These are phyloP conservation scores for Trichoderma virens DNA, from an alignment of 495 filamentous ascomycete genomes.

Conservation along the genomic window DNA sequence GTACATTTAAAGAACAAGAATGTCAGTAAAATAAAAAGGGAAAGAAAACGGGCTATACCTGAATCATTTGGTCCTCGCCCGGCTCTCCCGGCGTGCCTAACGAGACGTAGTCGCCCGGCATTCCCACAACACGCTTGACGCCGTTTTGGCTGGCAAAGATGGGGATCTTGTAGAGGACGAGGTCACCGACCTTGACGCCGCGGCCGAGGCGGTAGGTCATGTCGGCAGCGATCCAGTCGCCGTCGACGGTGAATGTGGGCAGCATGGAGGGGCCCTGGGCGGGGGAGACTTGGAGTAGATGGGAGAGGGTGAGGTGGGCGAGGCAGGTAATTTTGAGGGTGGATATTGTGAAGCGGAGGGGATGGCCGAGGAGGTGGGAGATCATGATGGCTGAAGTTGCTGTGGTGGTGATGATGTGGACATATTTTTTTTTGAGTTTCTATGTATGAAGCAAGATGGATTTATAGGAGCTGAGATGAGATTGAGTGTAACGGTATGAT, in stretches of 20 bases:
- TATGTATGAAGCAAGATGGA: too few relatives aligned
- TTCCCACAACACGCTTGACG: constrained; percentile 75
- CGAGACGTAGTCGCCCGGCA: constrained; percentile 87
- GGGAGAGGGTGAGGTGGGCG: constrained; percentile 51
- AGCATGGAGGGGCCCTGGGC: constrained; percentile 70
- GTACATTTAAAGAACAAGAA: too few relatives aligned
- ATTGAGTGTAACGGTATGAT: neutral
- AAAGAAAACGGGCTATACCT: too few relatives aligned
- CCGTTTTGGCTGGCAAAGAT: constrained; percentile 52
- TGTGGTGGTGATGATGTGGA: neutral
- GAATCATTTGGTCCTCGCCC: constrained; percentile 58
- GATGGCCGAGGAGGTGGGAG: constrained; percentile 26
- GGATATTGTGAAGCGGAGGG: constrained; percentile 28
- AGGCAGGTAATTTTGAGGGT: constrained; percentile 40
- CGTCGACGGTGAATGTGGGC: constrained; percentile 59
- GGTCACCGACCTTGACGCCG: constrained; percentile 76
- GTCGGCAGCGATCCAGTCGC: constrained; percentile 56
- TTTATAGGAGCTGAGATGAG: neutral
- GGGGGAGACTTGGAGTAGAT: constrained; percentile 43
- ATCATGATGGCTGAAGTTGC: neutral
- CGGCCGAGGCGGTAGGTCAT: constrained; percentile 40
- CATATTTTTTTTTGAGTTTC: too few relatives aligned
- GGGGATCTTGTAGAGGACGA: constrained; percentile 72
- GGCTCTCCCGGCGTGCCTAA: constrained; percentile 49
- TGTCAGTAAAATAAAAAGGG: too few relatives aligned